A percentile compares a stretch with the other conserved stretches of the same genome.
These are phyloP conservation scores for Calonectria honghensis DNA, from an alignment of 2,329 filamentous ascomycete species.

Conservation along the genomic window DNA sequence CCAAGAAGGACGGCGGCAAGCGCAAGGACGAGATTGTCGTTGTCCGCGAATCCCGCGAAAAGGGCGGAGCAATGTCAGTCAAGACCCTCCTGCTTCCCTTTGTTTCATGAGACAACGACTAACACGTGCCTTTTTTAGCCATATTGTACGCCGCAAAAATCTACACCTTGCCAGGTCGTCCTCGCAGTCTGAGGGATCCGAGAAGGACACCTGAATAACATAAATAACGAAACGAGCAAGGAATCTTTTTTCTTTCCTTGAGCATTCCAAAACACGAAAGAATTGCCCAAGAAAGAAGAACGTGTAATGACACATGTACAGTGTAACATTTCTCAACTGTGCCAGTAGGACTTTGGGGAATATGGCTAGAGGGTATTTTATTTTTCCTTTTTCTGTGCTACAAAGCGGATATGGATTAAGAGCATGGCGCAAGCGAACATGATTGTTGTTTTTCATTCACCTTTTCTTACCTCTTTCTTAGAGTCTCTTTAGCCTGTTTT, in stretches of 20 bases:
- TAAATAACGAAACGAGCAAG: background rate
- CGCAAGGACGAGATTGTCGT: conserved; percentile 53
- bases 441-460: conserved; percentile 1
- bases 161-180: conserved; percentile 39
- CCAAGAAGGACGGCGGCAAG: conserved; percentile 53
- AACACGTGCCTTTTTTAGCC: conserved; percentile 39
- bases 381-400: background rate
- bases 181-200: conserved; percentile 42
- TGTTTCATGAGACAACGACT: conserved; percentile 21
- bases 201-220: conserved; percentile 23
- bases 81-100: background rate
- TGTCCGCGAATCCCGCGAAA: conserved; percentile 51
- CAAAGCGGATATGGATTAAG: conserved; percentile 23
- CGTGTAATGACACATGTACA: conserved; percentile 38
- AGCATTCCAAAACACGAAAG: background rate
- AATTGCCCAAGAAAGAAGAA: background rate
- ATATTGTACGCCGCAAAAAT: conserved; percentile 41
- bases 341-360: conserved; percentile 9
- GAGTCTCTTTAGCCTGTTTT: too few species aligned
- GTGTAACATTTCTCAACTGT: conserved; percentile 36
- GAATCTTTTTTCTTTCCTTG: too few species aligned
- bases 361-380: conserved; percentile 14
- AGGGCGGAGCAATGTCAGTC: conserved; percentile 52
- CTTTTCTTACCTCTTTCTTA: background rate
- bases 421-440: conserved; percentile 28